These are phyloP conservation scores for Hygrophorus russula DNA, from an alignment of 768 basidiomycete genomes.

Conservation along the genomic window DNA sequence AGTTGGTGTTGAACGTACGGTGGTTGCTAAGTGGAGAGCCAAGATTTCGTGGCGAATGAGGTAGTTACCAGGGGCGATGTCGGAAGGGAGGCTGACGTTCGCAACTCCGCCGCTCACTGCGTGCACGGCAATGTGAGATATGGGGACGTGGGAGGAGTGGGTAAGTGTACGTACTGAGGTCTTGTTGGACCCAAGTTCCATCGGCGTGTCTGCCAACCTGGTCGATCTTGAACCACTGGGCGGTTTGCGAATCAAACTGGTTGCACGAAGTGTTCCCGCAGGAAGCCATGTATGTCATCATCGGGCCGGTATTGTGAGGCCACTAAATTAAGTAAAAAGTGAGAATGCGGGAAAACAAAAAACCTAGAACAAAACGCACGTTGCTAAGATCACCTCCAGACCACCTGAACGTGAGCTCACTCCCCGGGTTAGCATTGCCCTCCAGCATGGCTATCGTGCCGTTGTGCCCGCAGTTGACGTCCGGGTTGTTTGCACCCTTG, in stretches of 20 bases:
- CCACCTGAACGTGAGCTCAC: slow-evolving; percentile 46
- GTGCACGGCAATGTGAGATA: background rate
- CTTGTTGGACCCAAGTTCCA: slow-evolving; percentile 40
- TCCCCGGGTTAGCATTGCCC: slow-evolving; percentile 50
- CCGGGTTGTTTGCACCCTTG: slow-evolving; percentile 44
- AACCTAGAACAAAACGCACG: slow-evolving; percentile 16
- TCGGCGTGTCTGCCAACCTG: slow-evolving; percentile 33
- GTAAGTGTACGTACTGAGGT: slow-evolving; percentile 34
- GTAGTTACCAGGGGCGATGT: slow-evolving; percentile 58
- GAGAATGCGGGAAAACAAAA: background rate
- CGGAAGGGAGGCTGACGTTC: slow-evolving; percentile 32
- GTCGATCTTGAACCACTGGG: slow-evolving; percentile 69
- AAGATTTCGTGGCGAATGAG: slow-evolving; percentile 74
- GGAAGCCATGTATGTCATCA: slow-evolving; percentile 64
- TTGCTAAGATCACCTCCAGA: slow-evolving; percentile 25
- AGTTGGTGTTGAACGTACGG: background rate
- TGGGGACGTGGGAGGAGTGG: background rate
- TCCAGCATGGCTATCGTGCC: slow-evolving; percentile 38
- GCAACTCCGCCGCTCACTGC: slow-evolving; percentile 31
- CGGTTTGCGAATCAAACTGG: slow-evolving; percentile 43
- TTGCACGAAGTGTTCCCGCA: slow-evolving; percentile 49
- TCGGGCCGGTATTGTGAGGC: slow-evolving; percentile 37
- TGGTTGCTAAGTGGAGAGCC: slow-evolving; percentile 56
- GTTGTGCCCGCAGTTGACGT: slow-evolving; percentile 48
- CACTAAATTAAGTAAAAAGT: slow-evolving; percentile 18